Evolutionary conservation across 169 alveolate species (phyloP).

Genomic region (Plasmodium gallinaceum): DNA sequence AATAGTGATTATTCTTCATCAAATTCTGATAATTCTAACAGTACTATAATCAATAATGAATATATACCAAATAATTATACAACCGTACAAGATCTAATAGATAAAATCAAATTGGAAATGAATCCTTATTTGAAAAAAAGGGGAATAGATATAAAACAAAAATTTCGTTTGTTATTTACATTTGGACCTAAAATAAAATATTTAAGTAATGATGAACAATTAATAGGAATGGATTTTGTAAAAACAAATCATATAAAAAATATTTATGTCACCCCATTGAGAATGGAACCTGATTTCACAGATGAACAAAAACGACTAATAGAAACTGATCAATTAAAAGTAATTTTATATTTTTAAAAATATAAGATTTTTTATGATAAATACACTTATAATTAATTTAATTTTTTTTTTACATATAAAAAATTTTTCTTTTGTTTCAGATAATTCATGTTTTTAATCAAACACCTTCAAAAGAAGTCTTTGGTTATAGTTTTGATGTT

Average conservation of each 20-base stretch:
- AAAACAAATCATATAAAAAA: constrained; percentile 75
- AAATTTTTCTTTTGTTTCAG: constrained; percentile 16
- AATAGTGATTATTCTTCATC: constrained; percentile 37
- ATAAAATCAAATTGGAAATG: constrained; percentile 75
- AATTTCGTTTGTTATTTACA: constrained; percentile 50
- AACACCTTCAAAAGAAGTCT: constrained; percentile 73
- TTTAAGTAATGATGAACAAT: constrained; percentile 33
- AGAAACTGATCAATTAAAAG: constrained; percentile 45
- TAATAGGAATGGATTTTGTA: constrained; percentile 59
- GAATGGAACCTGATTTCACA: constrained; percentile 86
- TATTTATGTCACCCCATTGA: constrained; percentile 81
- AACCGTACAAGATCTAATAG: constrained; percentile 74
- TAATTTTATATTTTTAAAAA: background rate
- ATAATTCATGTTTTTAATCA: constrained; percentile 73
- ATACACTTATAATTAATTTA: background rate
- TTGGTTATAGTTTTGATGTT: constrained; percentile 75
- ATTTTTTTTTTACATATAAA: background rate
- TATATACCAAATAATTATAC: constrained; percentile 50
- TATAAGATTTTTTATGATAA: background rate
- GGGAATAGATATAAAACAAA: constrained; percentile 67
- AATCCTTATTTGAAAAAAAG: constrained; percentile 76
- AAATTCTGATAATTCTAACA: constrained; percentile 48
- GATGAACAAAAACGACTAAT: constrained; percentile 79
- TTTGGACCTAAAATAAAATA: constrained; percentile 70
- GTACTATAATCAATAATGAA: constrained; percentile 36